A percentile compares a stretch with the other conserved stretches of the same genome.
Conservation (phyloP, 306 rosid species). For the Castanospermum australe region DNA sequence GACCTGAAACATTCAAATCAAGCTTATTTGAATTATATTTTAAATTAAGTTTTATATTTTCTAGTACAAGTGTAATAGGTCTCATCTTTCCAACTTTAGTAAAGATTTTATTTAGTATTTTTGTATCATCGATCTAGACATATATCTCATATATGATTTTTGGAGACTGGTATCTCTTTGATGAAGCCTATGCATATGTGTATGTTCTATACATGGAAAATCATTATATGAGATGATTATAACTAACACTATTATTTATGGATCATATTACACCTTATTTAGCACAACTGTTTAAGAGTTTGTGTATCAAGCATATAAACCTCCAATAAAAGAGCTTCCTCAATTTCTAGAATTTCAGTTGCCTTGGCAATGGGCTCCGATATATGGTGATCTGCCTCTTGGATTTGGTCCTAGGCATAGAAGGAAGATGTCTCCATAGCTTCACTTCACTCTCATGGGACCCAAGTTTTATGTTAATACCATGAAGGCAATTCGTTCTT, state of each 20-base stretch:
- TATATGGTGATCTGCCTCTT: slow-evolving; percentile 48
- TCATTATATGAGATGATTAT: background rate
- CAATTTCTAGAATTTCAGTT: slow-evolving; percentile 65
- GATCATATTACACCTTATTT: background rate
- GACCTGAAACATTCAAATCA: background rate
- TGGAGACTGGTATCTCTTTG: too few species aligned
- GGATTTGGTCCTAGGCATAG: slow-evolving; percentile 34
- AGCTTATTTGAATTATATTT: background rate
- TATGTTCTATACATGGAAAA: background rate
- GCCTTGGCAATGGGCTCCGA: slow-evolving; percentile 57
- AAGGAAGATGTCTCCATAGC: slow-evolving; percentile 48
- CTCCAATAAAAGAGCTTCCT: slow-evolving; percentile 55
- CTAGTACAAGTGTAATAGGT: too few species aligned
- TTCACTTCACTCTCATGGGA: slow-evolving; percentile 55
- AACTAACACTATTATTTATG: background rate
- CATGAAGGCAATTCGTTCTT: slow-evolving; percentile 40
- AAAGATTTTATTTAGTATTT: background rate
- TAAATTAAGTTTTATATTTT: background rate
- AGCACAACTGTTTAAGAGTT: background rate
- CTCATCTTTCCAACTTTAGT: background rate
- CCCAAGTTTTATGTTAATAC: slow-evolving; percentile 63
- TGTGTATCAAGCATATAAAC: slow-evolving; percentile 48
- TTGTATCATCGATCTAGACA: too few species aligned
- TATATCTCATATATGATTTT: too few species aligned
- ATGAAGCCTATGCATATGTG: background rate